Base-by-base conservation (phyloP, 2,329 filamentous ascomycete species). In the Talaromyces sp. region DNA sequence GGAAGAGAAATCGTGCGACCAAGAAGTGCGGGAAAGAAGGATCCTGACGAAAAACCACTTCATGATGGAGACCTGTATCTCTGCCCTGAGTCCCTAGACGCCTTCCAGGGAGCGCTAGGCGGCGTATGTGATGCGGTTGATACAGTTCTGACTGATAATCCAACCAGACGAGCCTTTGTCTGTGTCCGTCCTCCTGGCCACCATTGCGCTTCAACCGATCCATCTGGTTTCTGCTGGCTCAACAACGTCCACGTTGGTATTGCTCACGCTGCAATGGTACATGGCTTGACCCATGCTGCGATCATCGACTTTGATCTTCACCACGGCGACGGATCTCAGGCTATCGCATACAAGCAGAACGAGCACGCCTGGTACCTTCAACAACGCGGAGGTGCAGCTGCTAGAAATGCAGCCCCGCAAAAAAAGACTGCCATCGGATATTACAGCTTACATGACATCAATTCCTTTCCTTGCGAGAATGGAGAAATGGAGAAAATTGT, bases 181-280 rank as follows among this genome's bases (percentile, higher is more conserved):
- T 93, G 90, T 33, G 90, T 98, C 59, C 88, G 95, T 37, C 95
- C 95, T 4, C 95, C 95, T 0, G 95, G 95, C 0, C 95, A 99
- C 75, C 95, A 99, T 74, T 99, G 95, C 78, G 97, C 94, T 2
- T 87, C 92, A 3, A 87, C 90, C 59, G 89, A 90, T 71, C 95
- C 95, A 0, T 97, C 94, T 2, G 95, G 95, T 0, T 99, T 99
- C 75, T 99, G 95, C 80, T 99, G 95, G 94, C 81, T 99, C 60
- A 99, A 99, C 77, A 99, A 99, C 74, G 93, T 99, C 0, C 94
- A 98, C 74, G 92, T 99, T 24, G 95, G 94, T 0, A 97, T 99
- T 69, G 91, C 96, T 76, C 91, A 99, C 76, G 94, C 89, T 11
- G 89, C 92, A 22, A 87, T 94, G 67, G 86, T 85, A 45, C 90